These are phyloP conservation scores for Lentinula sp. DNA, from an alignment of 768 basidiomycete genomes.

Conservation along the genomic window DNA sequence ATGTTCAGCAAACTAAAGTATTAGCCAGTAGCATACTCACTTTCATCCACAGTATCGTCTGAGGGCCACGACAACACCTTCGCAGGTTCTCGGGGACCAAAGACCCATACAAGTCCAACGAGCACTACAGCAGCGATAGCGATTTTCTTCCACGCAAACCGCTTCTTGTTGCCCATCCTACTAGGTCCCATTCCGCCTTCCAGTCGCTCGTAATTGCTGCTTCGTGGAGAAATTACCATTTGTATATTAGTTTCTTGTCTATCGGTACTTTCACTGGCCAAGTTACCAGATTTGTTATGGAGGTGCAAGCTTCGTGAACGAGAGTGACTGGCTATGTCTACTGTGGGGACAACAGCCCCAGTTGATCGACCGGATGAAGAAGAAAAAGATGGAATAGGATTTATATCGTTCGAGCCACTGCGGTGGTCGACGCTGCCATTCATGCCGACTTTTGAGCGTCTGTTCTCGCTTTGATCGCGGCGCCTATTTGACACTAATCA, in stretches of 20 bases:
- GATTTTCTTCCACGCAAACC: slow-evolving; percentile 62
- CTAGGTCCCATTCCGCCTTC: slow-evolving; percentile 55
- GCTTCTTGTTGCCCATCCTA: slow-evolving; percentile 19
- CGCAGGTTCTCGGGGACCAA: slow-evolving; percentile 41
- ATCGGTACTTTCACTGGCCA: background rate
- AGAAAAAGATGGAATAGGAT: background rate
- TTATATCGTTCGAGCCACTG: background rate
- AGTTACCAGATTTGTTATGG: background rate
- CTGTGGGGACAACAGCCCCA: background rate
- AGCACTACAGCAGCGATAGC: slow-evolving; percentile 51
- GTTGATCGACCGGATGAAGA: background rate
- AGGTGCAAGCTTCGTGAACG: slow-evolving; percentile 2
- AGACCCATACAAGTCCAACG: slow-evolving; percentile 59
- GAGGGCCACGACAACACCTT: slow-evolving; percentile 16
- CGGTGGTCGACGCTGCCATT: background rate
- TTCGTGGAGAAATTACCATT: slow-evolving; percentile 25
- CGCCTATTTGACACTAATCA: background rate
- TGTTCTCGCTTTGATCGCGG: background rate
- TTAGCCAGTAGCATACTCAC: slow-evolving; percentile 10
- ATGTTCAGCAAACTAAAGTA: background rate
- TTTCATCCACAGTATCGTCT: slow-evolving; percentile 17
- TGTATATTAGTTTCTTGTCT: background rate
- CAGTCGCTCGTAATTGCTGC: slow-evolving; percentile 50
- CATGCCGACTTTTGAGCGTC: background rate
- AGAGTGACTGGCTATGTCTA: background rate